Base-by-base conservation (phyloP, 139 green algal species). In the Mychonastes homosphaera region DNA sequence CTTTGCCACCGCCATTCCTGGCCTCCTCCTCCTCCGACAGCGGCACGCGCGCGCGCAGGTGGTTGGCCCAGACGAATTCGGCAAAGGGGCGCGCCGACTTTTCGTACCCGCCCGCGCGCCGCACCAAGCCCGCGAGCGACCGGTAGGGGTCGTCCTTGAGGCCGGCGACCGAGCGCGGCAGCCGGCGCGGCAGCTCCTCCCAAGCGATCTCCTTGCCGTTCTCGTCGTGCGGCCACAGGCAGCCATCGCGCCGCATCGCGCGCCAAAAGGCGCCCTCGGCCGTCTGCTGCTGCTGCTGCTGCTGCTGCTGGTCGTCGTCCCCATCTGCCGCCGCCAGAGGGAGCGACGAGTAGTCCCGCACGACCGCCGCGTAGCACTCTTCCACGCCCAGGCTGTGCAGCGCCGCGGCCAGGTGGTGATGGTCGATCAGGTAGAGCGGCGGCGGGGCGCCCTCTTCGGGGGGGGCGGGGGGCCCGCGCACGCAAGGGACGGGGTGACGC, bases 71-170 rank as follows among this genome's bases (percentile, higher is more conserved):
- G n/a, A n/a, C n/a, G n/a, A n/a, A n/a, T n/a, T n/a, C n/a, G n/a
- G n/a, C n/a, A n/a, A 68, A 68, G 27, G 61, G 61, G 33, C 39
- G 54, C 4, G 43, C 52, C 28, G 39, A 48, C 44, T 69, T 69
- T 2, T 43, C 26, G 34, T 52, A 69, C 1, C 62, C 62, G 16
- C 62, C 62, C 18, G 62, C 62, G 21, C 62, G 62, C 5, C 62
- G 30, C 3, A 69, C 62, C 33, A 69, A 34, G 3, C 53, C 62
- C 15, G 62, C 62, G 7, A 69, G 47, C 26, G 30, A 52, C 19
- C 62, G 33, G 53, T 69, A 69, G 6, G 62, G 62, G 43, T 69
- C 62, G 40, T 69, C 62, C 18, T 19, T 29, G 13, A 69, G n/a
- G 5, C 43, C 62, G 24, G 43, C 53, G 32, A 69, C 62, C 27